Conservation (phyloP, 2,329 filamentous ascomycete genomes). For the Fusarium nygamai region DNA sequence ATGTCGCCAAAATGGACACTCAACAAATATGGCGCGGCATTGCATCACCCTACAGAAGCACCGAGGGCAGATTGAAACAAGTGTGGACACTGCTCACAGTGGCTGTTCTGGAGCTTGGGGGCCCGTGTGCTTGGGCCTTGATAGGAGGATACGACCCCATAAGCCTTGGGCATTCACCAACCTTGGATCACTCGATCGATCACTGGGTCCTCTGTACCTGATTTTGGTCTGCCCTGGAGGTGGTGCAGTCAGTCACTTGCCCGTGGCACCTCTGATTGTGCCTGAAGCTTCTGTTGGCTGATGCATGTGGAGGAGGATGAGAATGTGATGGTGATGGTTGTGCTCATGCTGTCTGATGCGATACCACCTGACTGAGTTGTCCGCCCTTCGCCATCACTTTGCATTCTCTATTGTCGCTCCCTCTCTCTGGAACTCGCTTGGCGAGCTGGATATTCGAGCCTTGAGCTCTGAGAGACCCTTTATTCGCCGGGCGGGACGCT, state of each 20-base stretch:
- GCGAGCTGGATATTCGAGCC: conserved; percentile 20
- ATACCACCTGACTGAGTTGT: conserved; percentile 34
- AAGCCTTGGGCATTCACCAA: conserved; percentile 40
- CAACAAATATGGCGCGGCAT: conserved; percentile 25
- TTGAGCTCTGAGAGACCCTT: conserved; percentile 23
- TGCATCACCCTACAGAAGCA: conserved; percentile 33
- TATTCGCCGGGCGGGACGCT: conserved; percentile 38
- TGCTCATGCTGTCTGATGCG: conserved; percentile 32
- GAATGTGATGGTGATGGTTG: conserved; percentile 35
- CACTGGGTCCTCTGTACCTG: conserved; percentile 36
- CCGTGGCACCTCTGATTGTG: conserved; percentile 12
- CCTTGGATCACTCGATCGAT: conserved; percentile 37
- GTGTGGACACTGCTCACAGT: conserved; percentile 38
- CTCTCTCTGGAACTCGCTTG: conserved; percentile 7
- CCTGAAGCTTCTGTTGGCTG: conserved; percentile 21
- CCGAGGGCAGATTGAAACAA: conserved; percentile 37
- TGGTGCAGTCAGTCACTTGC: conserved; percentile 31
- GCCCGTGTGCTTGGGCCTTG: conserved; percentile 33
- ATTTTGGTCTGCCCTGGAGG: conserved; percentile 21
- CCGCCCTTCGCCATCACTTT: conserved; percentile 24
- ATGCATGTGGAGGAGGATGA: conserved; percentile 14
- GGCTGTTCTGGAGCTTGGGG: conserved; percentile 16
- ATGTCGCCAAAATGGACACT: conserved; percentile 6
- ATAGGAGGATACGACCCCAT: conserved; percentile 33
- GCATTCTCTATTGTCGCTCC: conserved; percentile 13